These are phyloP conservation scores for Xerocomus amazonicus DNA, from an alignment of 1,284 basidiomycete genomes.

Conservation along the genomic window DNA sequence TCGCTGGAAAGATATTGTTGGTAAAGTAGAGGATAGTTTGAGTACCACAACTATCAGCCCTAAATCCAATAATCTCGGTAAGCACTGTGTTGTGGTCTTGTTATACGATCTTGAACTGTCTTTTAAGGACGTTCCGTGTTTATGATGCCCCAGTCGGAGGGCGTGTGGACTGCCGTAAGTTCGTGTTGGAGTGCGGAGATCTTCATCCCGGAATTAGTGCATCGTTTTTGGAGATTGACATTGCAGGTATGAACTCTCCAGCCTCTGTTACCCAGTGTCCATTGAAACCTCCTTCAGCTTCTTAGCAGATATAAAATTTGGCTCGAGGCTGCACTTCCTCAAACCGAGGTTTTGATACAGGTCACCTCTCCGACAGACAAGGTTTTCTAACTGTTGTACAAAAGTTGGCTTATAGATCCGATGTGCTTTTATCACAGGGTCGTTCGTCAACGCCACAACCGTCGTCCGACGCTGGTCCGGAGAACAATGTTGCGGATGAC, in stretches of 20 bases:
- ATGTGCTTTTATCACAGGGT: conserved; percentile 20
- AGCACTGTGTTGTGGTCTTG: conserved; percentile 1
- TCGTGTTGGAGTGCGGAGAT: conserved; percentile 84
- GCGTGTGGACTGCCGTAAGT: conserved; percentile 69
- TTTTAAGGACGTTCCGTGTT: conserved; percentile 38
- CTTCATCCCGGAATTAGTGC: conserved; percentile 75
- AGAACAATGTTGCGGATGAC: conserved; percentile 60
- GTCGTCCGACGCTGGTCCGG: conserved; percentile 46
- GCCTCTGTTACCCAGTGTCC: background rate
- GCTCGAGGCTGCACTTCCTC: conserved; percentile 52
- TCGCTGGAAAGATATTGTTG: conserved; percentile 93
- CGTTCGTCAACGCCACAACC: conserved; percentile 52
- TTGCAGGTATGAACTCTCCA: conserved; percentile 60
- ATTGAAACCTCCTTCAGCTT: conserved; percentile 45
- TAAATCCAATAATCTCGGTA: conserved; percentile 23
- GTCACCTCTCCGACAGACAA: conserved; percentile 29
- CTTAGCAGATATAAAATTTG: conserved; percentile 75
- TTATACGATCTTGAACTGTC: conserved; percentile 21
- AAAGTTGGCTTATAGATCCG: background rate
- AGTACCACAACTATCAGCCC: conserved; percentile 43
- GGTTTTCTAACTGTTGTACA: conserved; percentile 10
- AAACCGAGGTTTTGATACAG: conserved; percentile 33
- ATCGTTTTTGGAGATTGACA: conserved; percentile 85
- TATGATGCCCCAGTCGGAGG: conserved; percentile 59
- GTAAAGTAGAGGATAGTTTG: conserved; percentile 68